phyloP scores from a whole-genome alignment of 179 eudicot genomes.

The Gypsophila paniculata region DNA sequence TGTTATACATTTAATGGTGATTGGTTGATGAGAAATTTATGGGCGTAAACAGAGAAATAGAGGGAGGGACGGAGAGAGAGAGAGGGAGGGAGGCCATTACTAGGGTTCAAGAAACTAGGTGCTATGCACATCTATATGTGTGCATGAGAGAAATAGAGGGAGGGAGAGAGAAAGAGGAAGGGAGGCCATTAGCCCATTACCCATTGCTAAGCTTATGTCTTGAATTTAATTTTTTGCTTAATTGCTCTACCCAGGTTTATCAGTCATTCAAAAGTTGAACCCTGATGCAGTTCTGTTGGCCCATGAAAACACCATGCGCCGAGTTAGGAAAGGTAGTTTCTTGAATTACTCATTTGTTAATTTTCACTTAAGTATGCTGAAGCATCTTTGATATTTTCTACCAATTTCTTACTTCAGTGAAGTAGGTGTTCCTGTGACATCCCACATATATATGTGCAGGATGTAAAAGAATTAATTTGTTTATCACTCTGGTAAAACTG shows the following conservation, averaged over 20 bases:
- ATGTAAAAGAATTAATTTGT: background rate
- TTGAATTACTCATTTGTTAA: background rate
- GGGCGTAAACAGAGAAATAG: no score
- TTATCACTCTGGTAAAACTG: background rate
- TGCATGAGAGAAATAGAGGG: no score
- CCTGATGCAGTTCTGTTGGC: slow-evolving; percentile 84
- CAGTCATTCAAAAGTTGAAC: slow-evolving; percentile 67
- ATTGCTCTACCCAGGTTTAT: slow-evolving; percentile 59
- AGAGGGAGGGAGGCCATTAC: no score
- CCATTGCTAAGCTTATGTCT: background rate
- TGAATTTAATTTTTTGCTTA: slow-evolving; percentile 19
- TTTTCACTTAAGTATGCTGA: slow-evolving; percentile 5
- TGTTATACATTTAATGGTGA: no score
- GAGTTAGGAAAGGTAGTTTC: slow-evolving; percentile 59
- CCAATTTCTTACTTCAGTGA: background rate
- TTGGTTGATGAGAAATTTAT: no score
- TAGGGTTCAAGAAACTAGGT: no score
- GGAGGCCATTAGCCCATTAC: background rate
- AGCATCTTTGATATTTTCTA: background rate
- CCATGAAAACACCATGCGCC: slow-evolving; percentile 70
- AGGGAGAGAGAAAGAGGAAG: no score
- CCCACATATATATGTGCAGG: background rate
- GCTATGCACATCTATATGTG: no score
- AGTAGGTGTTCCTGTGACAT: background rate
- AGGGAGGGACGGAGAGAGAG: no score